Conservation (phyloP, 148 eudicot genomes). For the Nyssa sinensis region DNA sequence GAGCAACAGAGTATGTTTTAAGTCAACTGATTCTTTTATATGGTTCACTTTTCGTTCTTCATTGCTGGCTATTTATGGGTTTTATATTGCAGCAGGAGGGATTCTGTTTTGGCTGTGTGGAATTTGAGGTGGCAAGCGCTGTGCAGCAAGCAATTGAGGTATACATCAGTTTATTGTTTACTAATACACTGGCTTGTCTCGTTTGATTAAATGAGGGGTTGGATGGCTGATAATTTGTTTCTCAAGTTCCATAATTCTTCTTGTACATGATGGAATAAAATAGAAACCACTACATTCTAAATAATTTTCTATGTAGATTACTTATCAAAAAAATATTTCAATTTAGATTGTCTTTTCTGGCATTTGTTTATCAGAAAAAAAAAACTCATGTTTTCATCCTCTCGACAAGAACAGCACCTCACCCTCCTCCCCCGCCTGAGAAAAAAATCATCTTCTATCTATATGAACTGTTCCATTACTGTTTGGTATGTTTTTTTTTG, state of each 20-base stretch:
- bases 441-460: no score
- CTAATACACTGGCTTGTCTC: neutral
- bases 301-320: no score
- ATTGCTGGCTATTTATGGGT: constrained; percentile 11
- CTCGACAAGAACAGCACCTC: no score
- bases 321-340: no score
- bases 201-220: no score
- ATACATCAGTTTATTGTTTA: constrained; percentile 9
- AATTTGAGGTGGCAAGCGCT: constrained; percentile 73
- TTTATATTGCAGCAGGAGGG: constrained; percentile 45
- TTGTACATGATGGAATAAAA: neutral
- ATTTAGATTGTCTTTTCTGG: no score
- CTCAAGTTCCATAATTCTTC: no score
- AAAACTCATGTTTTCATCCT: no score
- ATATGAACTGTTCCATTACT: neutral
- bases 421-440: no score
- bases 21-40: neutral
- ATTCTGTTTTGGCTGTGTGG: constrained; percentile 85
- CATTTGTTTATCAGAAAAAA: no score
- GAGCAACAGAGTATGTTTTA: constrained; percentile 57
- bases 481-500: neutral
- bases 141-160: constrained; percentile 85
- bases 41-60: neutral
- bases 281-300: no score
- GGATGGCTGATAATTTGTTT: no score